These are phyloP conservation scores for Durusdinium trenchii DNA, from an alignment of 73 alveolate species.

Conservation along the genomic window DNA sequence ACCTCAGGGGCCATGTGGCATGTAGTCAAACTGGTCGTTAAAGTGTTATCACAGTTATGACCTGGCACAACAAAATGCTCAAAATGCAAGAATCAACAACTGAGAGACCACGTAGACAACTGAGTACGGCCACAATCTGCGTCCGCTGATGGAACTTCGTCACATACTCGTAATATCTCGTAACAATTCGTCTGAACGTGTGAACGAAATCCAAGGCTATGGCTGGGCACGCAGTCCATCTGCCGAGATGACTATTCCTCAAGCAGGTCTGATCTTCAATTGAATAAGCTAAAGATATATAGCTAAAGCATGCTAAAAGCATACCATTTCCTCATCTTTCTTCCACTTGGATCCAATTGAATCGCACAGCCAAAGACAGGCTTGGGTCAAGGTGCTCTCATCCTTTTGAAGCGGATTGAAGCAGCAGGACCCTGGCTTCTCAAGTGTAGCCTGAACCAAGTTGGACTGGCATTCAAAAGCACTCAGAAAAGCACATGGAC, in stretches of 20 bases:
- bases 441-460: constrained; percentile 49
- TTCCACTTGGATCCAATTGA: neutral
- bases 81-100: neutral
- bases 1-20: constrained; percentile 4
- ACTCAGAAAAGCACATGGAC: neutral
- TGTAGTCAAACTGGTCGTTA: neutral
- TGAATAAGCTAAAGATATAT: neutral
- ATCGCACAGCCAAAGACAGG: neutral
- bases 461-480: neutral
- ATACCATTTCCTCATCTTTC: neutral
- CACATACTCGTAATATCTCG: too few relatives aligned
- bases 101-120: neutral
- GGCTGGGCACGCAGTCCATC: constrained; percentile 81
- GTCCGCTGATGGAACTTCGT: neutral
- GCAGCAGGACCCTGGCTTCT: constrained; percentile 86
- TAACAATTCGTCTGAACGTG: neutral
- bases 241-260: constrained; percentile 55
- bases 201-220: neutral
- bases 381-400: constrained; percentile 24
- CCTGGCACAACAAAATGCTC: neutral
- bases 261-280: neutral
- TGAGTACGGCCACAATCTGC: neutral
- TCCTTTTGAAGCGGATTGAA: constrained; percentile 76
- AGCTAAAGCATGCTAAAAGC: neutral
- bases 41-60: neutral